A percentile compares a stretch with the other conserved stretches of the same genome.
Conservation (phyloP, 257 asterid genomes). For the Anisodus tanguticus region DNA sequence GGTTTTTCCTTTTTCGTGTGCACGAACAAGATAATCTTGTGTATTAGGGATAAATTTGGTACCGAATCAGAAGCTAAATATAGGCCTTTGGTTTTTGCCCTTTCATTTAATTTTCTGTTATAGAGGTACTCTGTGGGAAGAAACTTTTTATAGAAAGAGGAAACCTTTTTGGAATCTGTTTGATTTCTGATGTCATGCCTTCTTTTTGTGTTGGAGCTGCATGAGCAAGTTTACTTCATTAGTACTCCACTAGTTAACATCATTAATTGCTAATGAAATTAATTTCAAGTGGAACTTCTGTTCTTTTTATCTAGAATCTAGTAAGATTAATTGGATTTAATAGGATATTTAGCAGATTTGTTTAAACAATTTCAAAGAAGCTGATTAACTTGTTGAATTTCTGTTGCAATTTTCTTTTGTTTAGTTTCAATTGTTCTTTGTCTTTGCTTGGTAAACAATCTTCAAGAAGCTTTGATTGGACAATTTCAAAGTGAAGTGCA, state of each 20-base stretch:
- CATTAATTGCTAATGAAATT: conserved; percentile 8
- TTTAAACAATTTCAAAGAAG: not conserved
- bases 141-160: not conserved
- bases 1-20: not conserved
- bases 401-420: too few species aligned
- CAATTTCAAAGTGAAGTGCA: not conserved
- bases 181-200: conserved; percentile 1
- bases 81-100: not conserved
- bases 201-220: not conserved
- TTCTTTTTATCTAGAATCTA: not conserved
- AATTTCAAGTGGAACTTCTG: not conserved
- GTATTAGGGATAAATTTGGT: not conserved
- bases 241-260: not conserved
- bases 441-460: too few species aligned
- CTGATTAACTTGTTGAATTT: not conserved
- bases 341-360: not conserved
- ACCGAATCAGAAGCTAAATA: too few species aligned
- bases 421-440: too few species aligned
- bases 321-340: not conserved
- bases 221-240: conserved; percentile 18
- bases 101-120: conserved; percentile 13
- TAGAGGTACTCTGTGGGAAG: not conserved
- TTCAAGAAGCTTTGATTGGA: too few species aligned
- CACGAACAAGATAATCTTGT: not conserved
- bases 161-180: not conserved